Percentiles rank a stretch among this genome's conserved stretches.
Conservation (phyloP, 768 basidiomycete species). For the Kockovaella imperatae region DNA sequence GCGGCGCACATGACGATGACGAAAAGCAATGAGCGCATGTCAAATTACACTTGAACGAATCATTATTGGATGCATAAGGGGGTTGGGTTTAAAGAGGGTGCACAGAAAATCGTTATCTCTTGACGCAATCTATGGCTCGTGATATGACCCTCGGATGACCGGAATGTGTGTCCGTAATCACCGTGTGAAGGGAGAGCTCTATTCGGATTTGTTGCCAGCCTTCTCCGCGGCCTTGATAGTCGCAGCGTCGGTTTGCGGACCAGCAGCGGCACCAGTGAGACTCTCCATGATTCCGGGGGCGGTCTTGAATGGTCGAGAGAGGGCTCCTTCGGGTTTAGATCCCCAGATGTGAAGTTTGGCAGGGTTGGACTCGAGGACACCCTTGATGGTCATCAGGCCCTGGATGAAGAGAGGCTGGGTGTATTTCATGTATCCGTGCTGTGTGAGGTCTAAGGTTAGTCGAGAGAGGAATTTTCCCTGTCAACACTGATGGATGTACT, state of each 20-base stretch:
- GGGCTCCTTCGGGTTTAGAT: conserved; percentile 69
- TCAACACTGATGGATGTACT: conserved; percentile 1
- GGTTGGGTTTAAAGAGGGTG: too few relatives aligned
- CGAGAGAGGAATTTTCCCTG: background rate
- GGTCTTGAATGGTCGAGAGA: conserved; percentile 81
- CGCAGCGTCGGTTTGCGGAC: conserved; percentile 78
- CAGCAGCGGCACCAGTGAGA: conserved; percentile 53
- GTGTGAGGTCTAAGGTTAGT: background rate
- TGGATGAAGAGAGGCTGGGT: conserved; percentile 96
- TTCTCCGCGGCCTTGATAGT: conserved; percentile 81
- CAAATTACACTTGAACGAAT: too few relatives aligned
- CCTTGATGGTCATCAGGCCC: conserved; percentile 88
- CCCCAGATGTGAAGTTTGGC: conserved; percentile 69
- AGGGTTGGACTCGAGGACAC: conserved; percentile 58
- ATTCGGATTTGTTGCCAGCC: conserved; percentile 48
- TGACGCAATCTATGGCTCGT: too few relatives aligned
- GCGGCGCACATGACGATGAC: too few relatives aligned
- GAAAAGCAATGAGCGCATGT: too few relatives aligned
- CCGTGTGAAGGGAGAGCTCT: too few relatives aligned
- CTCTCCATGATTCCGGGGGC: conserved; percentile 52
- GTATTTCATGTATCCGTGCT: conserved; percentile 86
- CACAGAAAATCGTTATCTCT: too few relatives aligned
- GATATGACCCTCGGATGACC: background rate
- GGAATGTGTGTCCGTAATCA: background rate
- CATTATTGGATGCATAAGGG: too few relatives aligned